Evolutionary conservation across 345 rosid genomes (phyloP), one percentile per base, ranked within the genome.

Genomic region (Heritiera littoralis): DNA sequence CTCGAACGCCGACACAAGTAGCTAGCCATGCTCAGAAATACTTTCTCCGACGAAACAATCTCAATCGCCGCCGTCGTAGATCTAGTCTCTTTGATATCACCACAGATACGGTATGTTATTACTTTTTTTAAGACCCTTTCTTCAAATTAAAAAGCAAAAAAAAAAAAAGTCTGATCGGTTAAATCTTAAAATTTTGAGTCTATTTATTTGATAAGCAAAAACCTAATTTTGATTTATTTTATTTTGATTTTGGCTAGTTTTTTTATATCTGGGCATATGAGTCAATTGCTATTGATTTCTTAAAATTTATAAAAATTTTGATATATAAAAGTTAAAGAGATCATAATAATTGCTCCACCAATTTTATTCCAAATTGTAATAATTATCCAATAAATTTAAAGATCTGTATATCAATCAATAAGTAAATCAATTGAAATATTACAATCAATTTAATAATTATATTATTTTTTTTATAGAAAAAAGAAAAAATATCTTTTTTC

Each of bases 21-120:
- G 99, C 99, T 5, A 95, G 99, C 75, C 99, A 95, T 48, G 99
- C 99, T 79, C 99, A 95, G 88, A 95, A 95, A 65, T 92, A 93
- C 79, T 95, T 92, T 59, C 93, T 93, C 74, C 92, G 98, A 38
- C 89, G 92, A 9, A 87, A 79, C 78, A 95, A 90, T 82, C 89
- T 91, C 80, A 93, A 93, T 64, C 97, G 98, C 69, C 97, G 99
- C 28, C 92, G 99, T 8, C 89, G 99, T 82, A 89, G 97, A 76
- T 92, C 98, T 66, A 94, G 97, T 81, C 94, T 95, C 58, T 94
- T 93, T 67, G 97, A 92, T 83, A 95, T 94, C 80, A 93, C 99
- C 66, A 88, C 92, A 1, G 98, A 92, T 48, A 82, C 94, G 81
- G 99, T 95, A 87, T 48, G 11, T 48, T 11, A 23, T 23, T 23